Conservation (phyloP, 2,329 filamentous ascomycete species). For the Colletotrichum sp. region DNA sequence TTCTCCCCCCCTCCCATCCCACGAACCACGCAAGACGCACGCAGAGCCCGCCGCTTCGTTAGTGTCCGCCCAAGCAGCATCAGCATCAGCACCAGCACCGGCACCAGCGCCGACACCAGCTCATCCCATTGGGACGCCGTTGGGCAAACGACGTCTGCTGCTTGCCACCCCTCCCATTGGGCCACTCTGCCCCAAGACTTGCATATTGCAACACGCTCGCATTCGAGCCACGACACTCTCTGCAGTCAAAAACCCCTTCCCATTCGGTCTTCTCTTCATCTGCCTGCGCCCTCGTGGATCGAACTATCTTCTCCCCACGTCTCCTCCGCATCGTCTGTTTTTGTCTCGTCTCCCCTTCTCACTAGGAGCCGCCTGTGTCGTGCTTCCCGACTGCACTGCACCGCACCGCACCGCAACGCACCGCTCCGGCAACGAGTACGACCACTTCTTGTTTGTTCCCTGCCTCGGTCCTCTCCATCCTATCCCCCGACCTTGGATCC, state of each 20-base stretch:
- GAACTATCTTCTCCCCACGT: slow-evolving; percentile 20
- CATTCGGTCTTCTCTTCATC: slow-evolving; percentile 19
- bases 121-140: slow-evolving; percentile 16
- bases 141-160: slow-evolving; percentile 9
- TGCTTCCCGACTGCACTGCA: not conserved
- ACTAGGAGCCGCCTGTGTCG: not conserved
- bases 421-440: not conserved
- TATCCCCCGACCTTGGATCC: not conserved
- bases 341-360: not conserved
- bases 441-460: not conserved
- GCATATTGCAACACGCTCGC: slow-evolving; percentile 34
- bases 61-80: not conserved
- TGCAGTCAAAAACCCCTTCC: slow-evolving; percentile 33
- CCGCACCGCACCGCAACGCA: not conserved
- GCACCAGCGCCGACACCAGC: not conserved
- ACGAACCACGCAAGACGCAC: not conserved
- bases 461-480: slow-evolving; percentile 3
- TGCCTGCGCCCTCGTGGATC: slow-evolving; percentile 19
- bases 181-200: slow-evolving; percentile 18
- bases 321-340: slow-evolving; percentile 10
- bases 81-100: not conserved
- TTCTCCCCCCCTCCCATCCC: not conserved
- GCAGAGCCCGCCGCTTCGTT: not conserved
- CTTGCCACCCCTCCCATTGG: slow-evolving; percentile 21
- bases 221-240: slow-evolving; percentile 47